Base-by-base conservation (phyloP, 257 asterid genomes). In the Leptodermis oblonga region DNA sequence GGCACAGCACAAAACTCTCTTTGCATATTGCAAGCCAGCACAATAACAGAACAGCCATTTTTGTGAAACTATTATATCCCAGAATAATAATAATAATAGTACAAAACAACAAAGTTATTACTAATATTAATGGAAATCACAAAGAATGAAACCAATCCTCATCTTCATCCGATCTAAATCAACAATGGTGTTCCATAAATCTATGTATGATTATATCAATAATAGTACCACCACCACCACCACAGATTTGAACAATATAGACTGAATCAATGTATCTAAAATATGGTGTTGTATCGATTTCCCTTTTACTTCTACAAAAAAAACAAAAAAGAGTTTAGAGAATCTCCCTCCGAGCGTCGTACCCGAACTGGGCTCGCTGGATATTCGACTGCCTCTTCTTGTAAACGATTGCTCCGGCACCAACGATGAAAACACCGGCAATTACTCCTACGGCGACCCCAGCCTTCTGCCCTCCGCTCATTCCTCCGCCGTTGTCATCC, bases 301-400 rank as follows among this genome's bases (percentile, higher is more conserved):
- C 70, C 78, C 12, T 36, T 12, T 30, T 33, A 1, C 49, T 49
- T 14, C 63, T 56, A 58, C 12, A 14, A 33, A 58, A 14, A 5
- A 23, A 26, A 2, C 2, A 55, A 25, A 26, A 18, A 51, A 34
- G n/a, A 9, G 1, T 62, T 69, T 84, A 90, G 77, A 82, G 85
- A 56, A 81, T 54, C 31, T 82, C 95, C 52, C 84, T 70, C 78
- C 85, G 74, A 63, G 87, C 82, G 55, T 82, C 78, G 71, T 64
- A 67, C 30, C 92, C 86, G 56, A 78, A 84, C 74, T 81, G 82
- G 45, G 92, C 37, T 20, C 98, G 95, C 30, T 81, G 90, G 76
- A 90, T 76, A 73, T 90, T 92, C 78, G 79, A 82, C 84, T 82
- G 88, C 37, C 97, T 82, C 81, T 84, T 90, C 80, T 77, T 90